Conservation (phyloP, 129 eudicot genomes). For the Glebionis coronaria region DNA sequence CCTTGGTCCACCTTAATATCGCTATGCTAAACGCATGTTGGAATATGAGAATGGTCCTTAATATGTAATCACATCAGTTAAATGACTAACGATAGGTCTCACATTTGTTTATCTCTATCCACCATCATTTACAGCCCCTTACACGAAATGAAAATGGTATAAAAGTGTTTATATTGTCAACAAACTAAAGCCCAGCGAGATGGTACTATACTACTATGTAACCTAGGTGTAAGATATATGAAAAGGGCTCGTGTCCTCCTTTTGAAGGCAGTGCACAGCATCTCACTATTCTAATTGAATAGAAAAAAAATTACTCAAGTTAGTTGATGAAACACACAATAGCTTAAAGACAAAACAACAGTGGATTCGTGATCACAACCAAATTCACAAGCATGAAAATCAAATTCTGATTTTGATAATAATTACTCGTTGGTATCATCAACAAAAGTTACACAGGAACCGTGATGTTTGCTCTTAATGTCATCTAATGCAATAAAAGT, state of each 20-base stretch:
- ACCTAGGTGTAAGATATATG: too few relatives aligned
- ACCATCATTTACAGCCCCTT: too few relatives aligned
- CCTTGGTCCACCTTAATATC: too few relatives aligned
- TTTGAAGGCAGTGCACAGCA: background rate
- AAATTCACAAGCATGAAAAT: background rate
- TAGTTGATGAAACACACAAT: background rate
- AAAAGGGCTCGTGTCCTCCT: too few relatives aligned
- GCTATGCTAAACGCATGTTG: background rate
- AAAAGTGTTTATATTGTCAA: too few relatives aligned
- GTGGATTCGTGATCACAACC: background rate
- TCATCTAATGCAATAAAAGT: background rate
- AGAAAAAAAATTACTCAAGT: background rate
- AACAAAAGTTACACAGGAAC: background rate
- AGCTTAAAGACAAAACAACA: background rate
- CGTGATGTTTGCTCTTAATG: too few relatives aligned
- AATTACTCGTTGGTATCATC: too few relatives aligned
- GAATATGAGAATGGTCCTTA: background rate
- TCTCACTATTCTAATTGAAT: background rate
- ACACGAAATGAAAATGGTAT: too few relatives aligned
- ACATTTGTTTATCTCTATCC: too few relatives aligned
- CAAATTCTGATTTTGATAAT: background rate
- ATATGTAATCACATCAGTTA: background rate
- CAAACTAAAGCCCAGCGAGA: too few relatives aligned
- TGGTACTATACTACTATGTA: too few relatives aligned
- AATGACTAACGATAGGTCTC: too few relatives aligned